Base-by-base conservation (phyloP, 1,139 yeast species). In the Taiozyma sp. region DNA sequence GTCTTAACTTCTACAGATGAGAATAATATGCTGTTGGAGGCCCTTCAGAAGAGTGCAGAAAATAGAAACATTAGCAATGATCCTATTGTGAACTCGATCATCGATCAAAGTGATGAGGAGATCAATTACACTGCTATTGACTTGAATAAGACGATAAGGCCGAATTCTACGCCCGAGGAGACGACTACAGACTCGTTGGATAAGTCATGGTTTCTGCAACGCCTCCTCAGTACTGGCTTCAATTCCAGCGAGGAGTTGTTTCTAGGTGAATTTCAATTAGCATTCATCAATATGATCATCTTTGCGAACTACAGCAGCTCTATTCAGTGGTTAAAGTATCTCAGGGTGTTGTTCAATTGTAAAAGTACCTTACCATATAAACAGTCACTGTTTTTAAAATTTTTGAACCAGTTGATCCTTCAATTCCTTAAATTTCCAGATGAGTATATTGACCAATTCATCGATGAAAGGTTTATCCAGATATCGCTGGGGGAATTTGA, bases 261-360 rank as follows among this genome's bases (percentile, higher is more conserved):
- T 7, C 51, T 75, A 28, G 74, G 78, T 7, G 80, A 77, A 52
- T 55, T 76, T 30, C 76, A 76, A 54, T 57, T 74, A 28, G 57
- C 71, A 3, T 77, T 63, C 54, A 45, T 74, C 16, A 65, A 70
- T 50, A 63, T 68, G 52, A 51, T 72, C 24, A 51, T 72, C 10
- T 70, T 75, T 57, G 79, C 76, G 10, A 78, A 76, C 57, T 74
- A 71, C 54, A 72, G 78, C 4, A 71, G 75, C 19, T 71, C 74
- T 27, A 61, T 70, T 48, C 80, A 76, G 49, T 76, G 80, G 80
- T 68, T 72, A 44, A 67, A 63, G 45, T 55, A 76, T 34, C 53
- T 74, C 8, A 70, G 70, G 45, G 55, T 76, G 13, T 16, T 74
- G 14, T 55, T 66, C 9, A 57, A 57, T 32, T 66, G 75, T 49